Evolutionary conservation across 1,284 basidiomycete species (phyloP), one percentile per base, ranked within the genome.

Genomic region (Sanghuangporus baumii): DNA sequence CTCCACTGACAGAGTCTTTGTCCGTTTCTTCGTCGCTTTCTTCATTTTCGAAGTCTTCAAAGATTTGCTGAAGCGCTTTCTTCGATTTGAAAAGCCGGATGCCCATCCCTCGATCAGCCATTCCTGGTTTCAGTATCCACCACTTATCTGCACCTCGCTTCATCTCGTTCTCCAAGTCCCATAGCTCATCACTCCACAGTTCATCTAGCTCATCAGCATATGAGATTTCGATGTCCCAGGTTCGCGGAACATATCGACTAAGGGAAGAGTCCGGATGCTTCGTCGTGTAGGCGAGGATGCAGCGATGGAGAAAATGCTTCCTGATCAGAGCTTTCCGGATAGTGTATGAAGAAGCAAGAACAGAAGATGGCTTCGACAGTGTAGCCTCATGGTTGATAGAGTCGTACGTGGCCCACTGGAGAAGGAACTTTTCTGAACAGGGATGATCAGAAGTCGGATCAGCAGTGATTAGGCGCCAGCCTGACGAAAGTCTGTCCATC

Each of bases 111-210:
- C 94, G 84, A 78, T 99, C 96, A 1, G 96, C 90, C 90, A 99
- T 97, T 11, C 94, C 94, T 43, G 97, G 96, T 76, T 99, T 99
- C 59, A 99, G 75, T 62, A 98, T 96, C 81, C 88, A 98, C 94
- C 95, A 94, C 65, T 78, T 84, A 6, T 74, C 68, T 7, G 72
- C 73, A 1, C 67, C 69, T 26, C 75, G 72, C 34, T 86, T 81
- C 38, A 98, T 79, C 34, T 81, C 77, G 60, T 83, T 76, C 2
- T 81, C 84, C 9, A 99, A 82, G 61, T 98, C 95, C 80, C 89
- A 99, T 31, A 99, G 80, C 65, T 99, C 97, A 72, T 99, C 96
- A 55, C 85, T 76, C 81, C 96, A 92, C 71, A 96, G 79, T 73
- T 98, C 97, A 69, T 98, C 95, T 9, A 99, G 81, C 71, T 99